A percentile compares a stretch with the other conserved stretches of the same genome.
Conservation (phyloP, 2,329 filamentous ascomycete genomes). For the Alternaria postmessia region DNA sequence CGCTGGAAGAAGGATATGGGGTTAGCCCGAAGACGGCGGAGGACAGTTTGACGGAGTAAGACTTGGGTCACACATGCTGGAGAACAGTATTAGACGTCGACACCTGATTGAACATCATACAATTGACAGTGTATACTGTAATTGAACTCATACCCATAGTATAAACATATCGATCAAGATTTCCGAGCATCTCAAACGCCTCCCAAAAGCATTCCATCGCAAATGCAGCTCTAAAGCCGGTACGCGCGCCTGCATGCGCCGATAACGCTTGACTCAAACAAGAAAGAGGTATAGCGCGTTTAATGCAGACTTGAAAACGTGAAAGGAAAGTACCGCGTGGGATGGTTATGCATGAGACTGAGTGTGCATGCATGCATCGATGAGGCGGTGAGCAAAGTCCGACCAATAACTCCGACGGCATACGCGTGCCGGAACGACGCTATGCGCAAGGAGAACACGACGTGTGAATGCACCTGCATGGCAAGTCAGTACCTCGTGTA, state of each 20-base stretch:
- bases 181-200: not conserved
- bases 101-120: not conserved
- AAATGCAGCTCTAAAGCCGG: not conserved
- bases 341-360: not conserved
- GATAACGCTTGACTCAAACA: not conserved
- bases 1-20: slow-evolving; percentile 38
- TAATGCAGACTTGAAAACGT: not conserved
- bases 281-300: slow-evolving; percentile 2
- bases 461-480: slow-evolving; percentile 18
- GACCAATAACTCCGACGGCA: slow-evolving; percentile 12
- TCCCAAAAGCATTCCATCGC: not conserved
- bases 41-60: slow-evolving; percentile 49
- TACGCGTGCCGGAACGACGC: not conserved
- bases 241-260: slow-evolving; percentile 1
- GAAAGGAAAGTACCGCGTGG: slow-evolving; percentile 1
- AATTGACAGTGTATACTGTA: not conserved
- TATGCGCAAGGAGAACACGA: slow-evolving; percentile 4
- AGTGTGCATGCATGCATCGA: not conserved
- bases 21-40: slow-evolving; percentile 43
- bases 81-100: not conserved
- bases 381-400: slow-evolving; percentile 12
- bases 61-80: not conserved
- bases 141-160: not conserved
- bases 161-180: not conserved
- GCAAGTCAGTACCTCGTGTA: slow-evolving; percentile 12